Evolutionary conservation across 805 yeast genomes (phyloP), one percentile per base, ranked within the genome.

Genomic region (Cephaloascus fragrans): DNA sequence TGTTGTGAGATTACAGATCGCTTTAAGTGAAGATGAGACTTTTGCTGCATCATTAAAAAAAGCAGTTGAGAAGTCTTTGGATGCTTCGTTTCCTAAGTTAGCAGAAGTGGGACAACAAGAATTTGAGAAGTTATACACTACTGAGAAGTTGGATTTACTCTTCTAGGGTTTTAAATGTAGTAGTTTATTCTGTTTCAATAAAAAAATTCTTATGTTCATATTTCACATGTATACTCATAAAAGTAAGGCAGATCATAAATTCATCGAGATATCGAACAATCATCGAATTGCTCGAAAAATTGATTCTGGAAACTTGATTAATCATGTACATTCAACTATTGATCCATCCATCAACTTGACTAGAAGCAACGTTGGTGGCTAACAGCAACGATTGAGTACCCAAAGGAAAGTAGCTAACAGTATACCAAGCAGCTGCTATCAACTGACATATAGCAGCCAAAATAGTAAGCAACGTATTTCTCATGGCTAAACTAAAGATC

Each of bases 381-480:
- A 67, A 47, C 37, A 57, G 62, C 37, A 67, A 50, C 1, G 72
- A 66, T 44, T 66, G 71, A 18, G 53, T 55, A 6, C 72, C 72
- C 64, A 66, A 50, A n/a, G 72, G 72, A 46, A 67, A 67, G 49
- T 67, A 67, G 43, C 71, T 65, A 18, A 67, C 68, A 2, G 72
- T 62, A 48, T 67, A 67, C 71, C 71, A 66, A 3, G 64, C 39
- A 3, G 66, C 71, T 46, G 64, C 56, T 17, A 64, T 35, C 41
- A 67, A 54, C 45, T 67, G 72, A 8, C 66, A 47, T 6, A 51
- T 55, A 5, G 71, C 71, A 51, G 66, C 66, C 18, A 66, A 37
- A 15, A 67, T 62, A 6, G 68, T 61, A 18, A 67, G 51, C 3
- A 67, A 35, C 2, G 67, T 56, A 37, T 67, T 62, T 40, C 52